A percentile compares a stretch with the other conserved stretches of the same genome.
These are phyloP conservation scores for Exophiala dermatitidis DNA, from an alignment of 2,329 filamentous ascomycete genomes.

Conservation along the genomic window DNA sequence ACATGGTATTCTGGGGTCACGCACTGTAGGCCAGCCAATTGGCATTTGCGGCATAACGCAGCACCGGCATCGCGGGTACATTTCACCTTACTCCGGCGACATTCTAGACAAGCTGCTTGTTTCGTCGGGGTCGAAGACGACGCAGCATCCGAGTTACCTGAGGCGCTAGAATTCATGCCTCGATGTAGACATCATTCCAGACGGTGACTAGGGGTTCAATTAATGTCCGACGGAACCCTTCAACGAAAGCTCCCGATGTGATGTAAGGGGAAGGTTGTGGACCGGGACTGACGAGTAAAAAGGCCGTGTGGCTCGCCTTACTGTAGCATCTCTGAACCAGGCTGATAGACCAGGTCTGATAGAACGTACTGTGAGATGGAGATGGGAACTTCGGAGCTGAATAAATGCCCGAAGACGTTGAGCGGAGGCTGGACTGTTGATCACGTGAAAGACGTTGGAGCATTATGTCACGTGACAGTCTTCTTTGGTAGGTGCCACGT, in stretches of 20 bases:
- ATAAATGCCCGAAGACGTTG: not conserved
- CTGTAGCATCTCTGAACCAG: not conserved
- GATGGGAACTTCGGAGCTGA: not conserved
- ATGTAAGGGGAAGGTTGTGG: not conserved
- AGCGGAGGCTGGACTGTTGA: not conserved
- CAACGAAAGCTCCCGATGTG: too few species aligned
- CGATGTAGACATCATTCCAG: slow-evolving; percentile 6
- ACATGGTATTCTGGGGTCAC: slow-evolving; percentile 66
- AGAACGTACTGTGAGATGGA: not conserved
- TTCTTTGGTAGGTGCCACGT: too few species aligned
- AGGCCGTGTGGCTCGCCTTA: not conserved
- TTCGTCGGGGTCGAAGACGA: slow-evolving; percentile 15
- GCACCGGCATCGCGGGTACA: slow-evolving; percentile 53
- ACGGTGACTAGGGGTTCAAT: too few species aligned
- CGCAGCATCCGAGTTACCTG: slow-evolving; percentile 10
- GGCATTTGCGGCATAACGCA: slow-evolving; percentile 54
- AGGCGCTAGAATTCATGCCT: slow-evolving; percentile 21
- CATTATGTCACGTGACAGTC: too few species aligned
- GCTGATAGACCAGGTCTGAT: not conserved
- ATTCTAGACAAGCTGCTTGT: slow-evolving; percentile 48
- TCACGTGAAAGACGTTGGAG: too few species aligned
- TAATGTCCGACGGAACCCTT: too few species aligned
- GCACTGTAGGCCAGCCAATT: slow-evolving; percentile 53
- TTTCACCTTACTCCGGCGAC: slow-evolving; percentile 61
- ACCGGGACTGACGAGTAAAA: not conserved